These are phyloP conservation scores for Aureobasidium sp. DNA, from an alignment of 2,329 filamentous ascomycete species.

Conservation along the genomic window DNA sequence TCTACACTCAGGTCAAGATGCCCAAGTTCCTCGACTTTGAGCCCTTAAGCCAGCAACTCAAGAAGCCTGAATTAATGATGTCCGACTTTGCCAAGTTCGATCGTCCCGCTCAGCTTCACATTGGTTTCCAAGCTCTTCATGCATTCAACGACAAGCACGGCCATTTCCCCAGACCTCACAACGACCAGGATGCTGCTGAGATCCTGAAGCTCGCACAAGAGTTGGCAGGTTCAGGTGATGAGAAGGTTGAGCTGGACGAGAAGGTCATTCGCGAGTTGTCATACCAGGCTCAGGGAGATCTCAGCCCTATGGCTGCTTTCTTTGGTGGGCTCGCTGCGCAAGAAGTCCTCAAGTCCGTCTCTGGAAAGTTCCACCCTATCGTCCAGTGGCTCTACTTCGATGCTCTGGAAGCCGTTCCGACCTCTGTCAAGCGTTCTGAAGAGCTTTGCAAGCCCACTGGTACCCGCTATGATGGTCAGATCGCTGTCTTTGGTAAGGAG, in stretches of 20 bases:
- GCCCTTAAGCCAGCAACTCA: conserved; percentile 66
- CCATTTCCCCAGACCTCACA: conserved; percentile 72
- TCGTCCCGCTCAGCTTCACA: conserved; percentile 81
- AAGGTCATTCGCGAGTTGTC: conserved; percentile 89
- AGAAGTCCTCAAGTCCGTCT: conserved; percentile 93
- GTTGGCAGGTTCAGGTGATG: conserved; percentile 58
- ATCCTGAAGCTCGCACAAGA: conserved; percentile 68
- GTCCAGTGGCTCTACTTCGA: conserved; percentile 97
- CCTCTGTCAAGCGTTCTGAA: conserved; percentile 65
- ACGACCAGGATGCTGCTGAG: conserved; percentile 73
- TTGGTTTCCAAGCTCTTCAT: conserved; percentile 88
- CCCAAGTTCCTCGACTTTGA: conserved; percentile 90
- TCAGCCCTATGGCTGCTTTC: conserved; percentile 87
- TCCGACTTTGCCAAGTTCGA: conserved; percentile 99
- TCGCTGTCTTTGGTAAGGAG: conserved; percentile 88
- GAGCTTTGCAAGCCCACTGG: conserved; percentile 81
- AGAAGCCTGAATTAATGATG: conserved; percentile 80
- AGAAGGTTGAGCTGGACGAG: conserved; percentile 78
- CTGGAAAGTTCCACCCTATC: conserved; percentile 95
- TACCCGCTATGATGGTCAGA: conserved; percentile 90
- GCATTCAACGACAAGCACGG: conserved; percentile 71
- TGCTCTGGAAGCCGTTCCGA: conserved; percentile 88
- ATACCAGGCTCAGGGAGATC: conserved; percentile 86
- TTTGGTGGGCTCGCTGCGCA: conserved; percentile 92
- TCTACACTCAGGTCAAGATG: conserved; percentile 98